Percentiles rank a stretch among this genome's conserved stretches.
phyloP scores from a whole-genome alignment of 1,139 yeast species.

The Debaryomyces subglobosus region DNA sequence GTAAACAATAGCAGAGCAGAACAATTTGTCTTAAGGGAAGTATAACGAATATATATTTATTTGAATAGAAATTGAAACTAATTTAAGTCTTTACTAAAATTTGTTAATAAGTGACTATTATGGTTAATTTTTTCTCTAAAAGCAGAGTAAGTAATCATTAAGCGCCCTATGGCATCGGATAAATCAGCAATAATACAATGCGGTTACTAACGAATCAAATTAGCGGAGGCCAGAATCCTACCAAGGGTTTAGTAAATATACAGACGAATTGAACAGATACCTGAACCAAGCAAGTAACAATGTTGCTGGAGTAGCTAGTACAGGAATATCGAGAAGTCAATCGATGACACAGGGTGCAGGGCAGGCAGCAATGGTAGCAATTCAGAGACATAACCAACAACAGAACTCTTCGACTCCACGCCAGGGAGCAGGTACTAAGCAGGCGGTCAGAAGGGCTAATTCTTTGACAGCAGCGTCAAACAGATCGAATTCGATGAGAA shows the following conservation, averaged over 20 bases:
- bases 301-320: slow-evolving; percentile 31
- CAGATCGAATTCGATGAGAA: slow-evolving; percentile 36
- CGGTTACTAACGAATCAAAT: slow-evolving; percentile 5
- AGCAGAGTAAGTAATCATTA: slow-evolving; percentile 18
- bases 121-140: slow-evolving; percentile 18
- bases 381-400: slow-evolving; percentile 32
- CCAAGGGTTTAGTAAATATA: slow-evolving; percentile 45
- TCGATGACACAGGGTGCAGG: slow-evolving; percentile 40
- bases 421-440: background rate
- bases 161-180: background rate
- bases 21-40: background rate
- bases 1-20: background rate
- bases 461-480: slow-evolving; percentile 19
- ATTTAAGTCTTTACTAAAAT: background rate
- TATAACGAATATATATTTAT: background rate
- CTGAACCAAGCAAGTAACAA: slow-evolving; percentile 16
- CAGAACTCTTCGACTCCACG: slow-evolving; percentile 10
- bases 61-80: background rate
- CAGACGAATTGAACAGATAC: slow-evolving; percentile 34
- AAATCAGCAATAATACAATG: background rate
- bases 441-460: slow-evolving; percentile 11
- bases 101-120: background rate
- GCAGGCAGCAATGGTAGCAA: slow-evolving; percentile 48
- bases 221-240: slow-evolving; percentile 17
- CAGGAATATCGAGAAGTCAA: slow-evolving; percentile 23